These are phyloP conservation scores for Mortierella hygrophila DNA, from an alignment of 192 early-diverging fungal species.

Conservation along the genomic window DNA sequence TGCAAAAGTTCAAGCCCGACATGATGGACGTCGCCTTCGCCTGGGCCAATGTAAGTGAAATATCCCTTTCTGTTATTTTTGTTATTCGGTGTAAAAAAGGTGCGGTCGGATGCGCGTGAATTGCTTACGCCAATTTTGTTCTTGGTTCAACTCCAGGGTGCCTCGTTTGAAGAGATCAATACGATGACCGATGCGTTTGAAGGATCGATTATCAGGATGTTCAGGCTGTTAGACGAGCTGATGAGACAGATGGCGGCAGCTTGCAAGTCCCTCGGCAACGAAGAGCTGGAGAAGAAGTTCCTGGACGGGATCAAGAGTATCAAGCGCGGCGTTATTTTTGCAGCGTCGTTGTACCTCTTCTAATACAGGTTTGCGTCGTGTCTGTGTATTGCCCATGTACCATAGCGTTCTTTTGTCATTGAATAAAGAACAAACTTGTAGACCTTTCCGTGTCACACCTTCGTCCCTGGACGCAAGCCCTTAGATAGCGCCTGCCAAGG, in stretches of 20 bases:
- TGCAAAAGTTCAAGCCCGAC: conserved; percentile 83
- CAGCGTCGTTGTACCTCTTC: conserved; percentile 88
- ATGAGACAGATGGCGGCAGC: conserved; percentile 89
- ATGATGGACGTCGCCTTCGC: conserved; percentile 94
- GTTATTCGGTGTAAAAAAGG: background rate
- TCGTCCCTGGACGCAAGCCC: too few relatives aligned
- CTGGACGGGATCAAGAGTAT: conserved; percentile 86
- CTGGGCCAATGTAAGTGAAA: conserved; percentile 71
- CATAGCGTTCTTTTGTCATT: background rate
- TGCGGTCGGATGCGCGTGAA: background rate
- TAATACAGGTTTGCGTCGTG: too few relatives aligned
- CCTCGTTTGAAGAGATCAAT: conserved; percentile 90
- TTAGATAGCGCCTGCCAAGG: background rate
- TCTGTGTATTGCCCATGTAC: background rate
- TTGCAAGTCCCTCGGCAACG: conserved; percentile 91
- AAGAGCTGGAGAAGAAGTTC: conserved; percentile 92
- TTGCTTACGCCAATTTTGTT: background rate
- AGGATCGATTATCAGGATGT: conserved; percentile 88
- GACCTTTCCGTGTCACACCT: too few relatives aligned
- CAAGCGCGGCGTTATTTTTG: conserved; percentile 95
- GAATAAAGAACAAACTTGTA: background rate
- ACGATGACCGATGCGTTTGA: conserved; percentile 94
- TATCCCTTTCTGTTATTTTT: conserved; percentile 11
- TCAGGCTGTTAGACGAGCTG: conserved; percentile 89
- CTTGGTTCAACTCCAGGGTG: conserved; percentile 62